phyloP scores from a whole-genome alignment of 2,329 filamentous ascomycete genomes.

The Thielaviopsis punctulata region DNA sequence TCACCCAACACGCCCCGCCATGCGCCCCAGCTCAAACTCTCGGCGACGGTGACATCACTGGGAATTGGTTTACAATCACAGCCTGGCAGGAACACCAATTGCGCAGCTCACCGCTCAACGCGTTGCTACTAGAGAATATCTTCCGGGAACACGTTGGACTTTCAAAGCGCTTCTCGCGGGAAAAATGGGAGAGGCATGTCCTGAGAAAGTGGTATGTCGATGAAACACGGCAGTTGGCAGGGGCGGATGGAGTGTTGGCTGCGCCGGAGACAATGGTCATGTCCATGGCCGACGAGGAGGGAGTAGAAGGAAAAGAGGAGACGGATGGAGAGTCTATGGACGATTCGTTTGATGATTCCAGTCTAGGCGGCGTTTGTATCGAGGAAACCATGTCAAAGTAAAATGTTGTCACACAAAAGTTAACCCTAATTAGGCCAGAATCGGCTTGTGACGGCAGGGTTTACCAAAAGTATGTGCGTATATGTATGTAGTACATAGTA shows the following conservation, averaged over 20 bases:
- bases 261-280: slow-evolving; percentile 57
- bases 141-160: background rate
- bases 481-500: too few species aligned
- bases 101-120: background rate
- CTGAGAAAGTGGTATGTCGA: slow-evolving; percentile 25
- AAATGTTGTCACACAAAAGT: too few species aligned
- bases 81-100: background rate
- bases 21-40: background rate
- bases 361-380: background rate
- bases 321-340: background rate
- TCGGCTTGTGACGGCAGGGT: background rate
- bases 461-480: too few species aligned
- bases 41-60: background rate
- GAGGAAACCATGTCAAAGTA: too few species aligned
- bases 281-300: slow-evolving; percentile 22
- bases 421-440: too few species aligned
- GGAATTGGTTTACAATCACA: background rate
- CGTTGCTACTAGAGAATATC: background rate
- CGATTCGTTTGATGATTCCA: background rate
- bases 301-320: background rate
- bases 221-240: slow-evolving; percentile 15
- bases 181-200: slow-evolving; percentile 26
- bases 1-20: background rate
- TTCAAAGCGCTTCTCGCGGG: background rate
- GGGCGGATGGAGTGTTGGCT: slow-evolving; percentile 32